A percentile compares a stretch with the other conserved stretches of the same genome.
Evolutionary conservation across 2,329 filamentous ascomycete genomes (phyloP).

Genomic region (Xylaria sp.): DNA sequence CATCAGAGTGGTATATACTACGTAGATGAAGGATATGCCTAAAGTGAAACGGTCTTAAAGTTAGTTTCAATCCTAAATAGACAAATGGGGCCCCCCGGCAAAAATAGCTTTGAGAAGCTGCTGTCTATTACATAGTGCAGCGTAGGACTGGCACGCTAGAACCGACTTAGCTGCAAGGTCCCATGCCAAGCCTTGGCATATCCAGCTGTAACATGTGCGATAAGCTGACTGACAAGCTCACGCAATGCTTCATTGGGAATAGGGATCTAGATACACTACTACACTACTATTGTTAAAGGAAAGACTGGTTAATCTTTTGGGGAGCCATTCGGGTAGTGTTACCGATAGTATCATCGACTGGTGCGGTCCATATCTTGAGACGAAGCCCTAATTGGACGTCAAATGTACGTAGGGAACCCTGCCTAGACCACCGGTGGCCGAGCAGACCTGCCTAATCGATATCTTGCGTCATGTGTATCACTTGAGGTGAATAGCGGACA

Average conservation of each 20-base stretch:
- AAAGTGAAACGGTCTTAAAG: slow-evolving; percentile 26
- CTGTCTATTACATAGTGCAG: slow-evolving; percentile 7
- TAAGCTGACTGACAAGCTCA: slow-evolving; percentile 28
- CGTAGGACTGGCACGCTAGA: slow-evolving; percentile 12
- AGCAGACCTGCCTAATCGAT: slow-evolving; percentile 31
- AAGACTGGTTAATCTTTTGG: slow-evolving; percentile 5
- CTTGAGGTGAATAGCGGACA: slow-evolving; percentile 15
- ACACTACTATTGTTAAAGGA: not conserved
- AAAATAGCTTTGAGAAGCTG: slow-evolving; percentile 28
- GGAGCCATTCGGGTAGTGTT: slow-evolving; percentile 12
- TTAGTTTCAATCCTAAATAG: slow-evolving; percentile 23
- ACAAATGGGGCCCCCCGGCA: slow-evolving; percentile 18
- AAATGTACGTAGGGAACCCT: slow-evolving; percentile 16
- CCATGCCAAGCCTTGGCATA: slow-evolving; percentile 32
- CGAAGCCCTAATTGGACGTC: slow-evolving; percentile 15
- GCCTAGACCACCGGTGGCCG: not conserved
- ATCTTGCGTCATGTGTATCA: slow-evolving; percentile 17
- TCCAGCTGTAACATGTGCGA: slow-evolving; percentile 26
- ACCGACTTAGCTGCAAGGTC: slow-evolving; percentile 13
- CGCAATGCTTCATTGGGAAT: slow-evolving; percentile 12
- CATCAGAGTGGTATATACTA: not conserved
- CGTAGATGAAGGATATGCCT: slow-evolving; percentile 4
- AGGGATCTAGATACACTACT: slow-evolving; percentile 5
- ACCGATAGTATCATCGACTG: slow-evolving; percentile 27
- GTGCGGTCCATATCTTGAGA: slow-evolving; percentile 6